These are phyloP conservation scores for Phytophthora kernoviae DNA, from an alignment of 352 stramenopile species.

Conservation along the genomic window DNA sequence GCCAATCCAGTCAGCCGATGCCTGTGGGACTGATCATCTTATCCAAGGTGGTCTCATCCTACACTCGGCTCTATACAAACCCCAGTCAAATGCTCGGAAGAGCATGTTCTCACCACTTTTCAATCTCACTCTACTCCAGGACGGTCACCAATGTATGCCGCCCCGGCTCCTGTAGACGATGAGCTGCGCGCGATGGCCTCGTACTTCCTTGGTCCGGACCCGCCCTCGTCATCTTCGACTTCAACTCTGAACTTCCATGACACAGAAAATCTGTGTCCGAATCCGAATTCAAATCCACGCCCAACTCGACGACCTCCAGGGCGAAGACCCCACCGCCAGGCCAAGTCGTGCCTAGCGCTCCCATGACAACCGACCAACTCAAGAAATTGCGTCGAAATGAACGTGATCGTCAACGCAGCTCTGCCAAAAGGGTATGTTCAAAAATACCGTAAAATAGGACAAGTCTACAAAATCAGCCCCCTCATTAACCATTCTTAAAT, in stretches of 20 bases:
- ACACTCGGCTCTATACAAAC: too few species aligned
- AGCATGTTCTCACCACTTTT: not conserved
- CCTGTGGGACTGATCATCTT: too few species aligned
- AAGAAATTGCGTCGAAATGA: slow-evolving; percentile 60
- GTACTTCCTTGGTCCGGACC: slow-evolving; percentile 24
- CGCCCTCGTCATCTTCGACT: slow-evolving; percentile 3
- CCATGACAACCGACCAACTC: slow-evolving; percentile 13
- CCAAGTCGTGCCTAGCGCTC: not conserved
- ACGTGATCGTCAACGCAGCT: slow-evolving; percentile 59
- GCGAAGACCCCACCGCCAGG: not conserved
- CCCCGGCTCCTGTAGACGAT: not conserved
- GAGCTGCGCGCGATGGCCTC: slow-evolving; percentile 25
- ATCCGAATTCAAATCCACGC: too few species aligned
- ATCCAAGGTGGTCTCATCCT: too few species aligned
- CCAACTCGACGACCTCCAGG: not conserved
- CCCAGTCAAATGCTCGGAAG: not conserved
- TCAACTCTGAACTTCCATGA: not conserved
- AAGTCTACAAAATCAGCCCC: not conserved
- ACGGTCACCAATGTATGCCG: slow-evolving; percentile 14
- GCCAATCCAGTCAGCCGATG: too few species aligned
- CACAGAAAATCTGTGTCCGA: slow-evolving; percentile 17
- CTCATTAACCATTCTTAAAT: not conserved
- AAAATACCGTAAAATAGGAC: slow-evolving; percentile 1
- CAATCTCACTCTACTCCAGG: not conserved
- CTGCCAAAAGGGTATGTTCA: slow-evolving; percentile 50